Evolutionary conservation across 225 moss, liverwort and hornwort species (phyloP), one percentile per base, ranked within the genome.

Genomic region (Marchantia polymorpha): DNA sequence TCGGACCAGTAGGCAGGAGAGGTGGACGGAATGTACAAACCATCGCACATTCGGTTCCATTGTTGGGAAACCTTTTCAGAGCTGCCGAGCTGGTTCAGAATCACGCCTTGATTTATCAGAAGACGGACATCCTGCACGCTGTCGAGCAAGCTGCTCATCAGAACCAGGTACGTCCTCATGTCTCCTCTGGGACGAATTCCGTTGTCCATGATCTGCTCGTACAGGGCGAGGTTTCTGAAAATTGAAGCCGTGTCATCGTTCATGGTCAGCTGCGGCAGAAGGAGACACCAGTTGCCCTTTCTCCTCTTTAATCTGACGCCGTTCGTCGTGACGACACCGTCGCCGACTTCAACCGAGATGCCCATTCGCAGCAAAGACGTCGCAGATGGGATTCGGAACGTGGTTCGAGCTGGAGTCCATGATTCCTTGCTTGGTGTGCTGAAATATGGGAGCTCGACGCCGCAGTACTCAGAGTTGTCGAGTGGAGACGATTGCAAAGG

Each of bases 71-170:
- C 77, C 23, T 20, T 64, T 17, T 77, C 64, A 49, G 64, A 64
- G 25, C 77, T 77, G 14, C 77, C 64, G 0, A 77, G 77, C 29
- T 64, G 77, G 64, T 77, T 77, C 49, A 77, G 48, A 49, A 77
- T 77, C 39, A 77, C 77, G 7, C 77, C 77, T 4, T 25, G 20
- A 50, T 77, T 77, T 8, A 77, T 51, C 49, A 77, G 64, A 64
- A 77, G 63, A 2, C 26, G 64, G 25, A 77, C 77, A 50, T 77
- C 77, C 0, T 64, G 22, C 16, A 77, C 77, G 9, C 8, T 65
- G 29, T 77, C 77, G 0, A 77, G 30, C 77, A 77, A 77, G 51
- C 77, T 77, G 63, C 77, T 77, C 77, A 77, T 77, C 7, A 77
- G 77, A 25, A 48, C 64, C 64, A 77, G 59, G 25, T 77, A 77